Conservation (phyloP, 768 basidiomycete species). For the Phanerochaete carnosa region DNA sequence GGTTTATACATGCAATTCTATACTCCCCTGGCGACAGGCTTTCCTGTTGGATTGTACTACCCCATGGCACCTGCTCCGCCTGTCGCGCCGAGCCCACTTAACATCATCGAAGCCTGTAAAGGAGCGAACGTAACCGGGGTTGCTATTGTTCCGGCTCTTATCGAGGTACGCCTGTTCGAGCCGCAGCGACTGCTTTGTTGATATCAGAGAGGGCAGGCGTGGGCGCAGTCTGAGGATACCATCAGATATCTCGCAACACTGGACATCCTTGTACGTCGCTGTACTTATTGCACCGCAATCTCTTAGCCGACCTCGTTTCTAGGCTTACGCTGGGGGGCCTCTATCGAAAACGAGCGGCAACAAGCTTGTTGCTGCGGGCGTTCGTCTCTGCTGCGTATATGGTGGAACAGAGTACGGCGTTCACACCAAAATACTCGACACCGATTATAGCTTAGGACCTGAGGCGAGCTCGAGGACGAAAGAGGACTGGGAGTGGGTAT, state of each 20-base stretch:
- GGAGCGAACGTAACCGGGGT: conserved; percentile 10
- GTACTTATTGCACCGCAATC: neutral
- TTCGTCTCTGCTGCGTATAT: neutral
- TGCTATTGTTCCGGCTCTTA: conserved; percentile 21
- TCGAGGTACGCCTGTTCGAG: conserved; percentile 21
- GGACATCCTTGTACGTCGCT: neutral
- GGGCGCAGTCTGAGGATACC: conserved; percentile 7
- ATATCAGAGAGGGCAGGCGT: neutral
- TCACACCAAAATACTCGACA: neutral
- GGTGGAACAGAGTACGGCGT: conserved; percentile 8
- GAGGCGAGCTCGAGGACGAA: neutral
- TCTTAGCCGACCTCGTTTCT: neutral
- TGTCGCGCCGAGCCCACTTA: conserved; percentile 20
- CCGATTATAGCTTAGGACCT: neutral
- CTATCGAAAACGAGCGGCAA: neutral
- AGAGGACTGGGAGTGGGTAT: conserved; percentile 37
- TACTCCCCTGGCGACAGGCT: conserved; percentile 8
- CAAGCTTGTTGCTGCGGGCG: conserved; percentile 10
- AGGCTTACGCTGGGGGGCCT: conserved; percentile 7
- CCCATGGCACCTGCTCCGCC: conserved; percentile 23
- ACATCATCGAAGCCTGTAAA: conserved; percentile 9
- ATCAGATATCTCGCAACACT: conserved; percentile 1
- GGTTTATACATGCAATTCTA: neutral
- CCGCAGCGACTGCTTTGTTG: neutral
- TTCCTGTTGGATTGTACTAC: conserved; percentile 17